Conservation (phyloP, 1,284 basidiomycete species). For the Microbotryomycetes sp. region DNA sequence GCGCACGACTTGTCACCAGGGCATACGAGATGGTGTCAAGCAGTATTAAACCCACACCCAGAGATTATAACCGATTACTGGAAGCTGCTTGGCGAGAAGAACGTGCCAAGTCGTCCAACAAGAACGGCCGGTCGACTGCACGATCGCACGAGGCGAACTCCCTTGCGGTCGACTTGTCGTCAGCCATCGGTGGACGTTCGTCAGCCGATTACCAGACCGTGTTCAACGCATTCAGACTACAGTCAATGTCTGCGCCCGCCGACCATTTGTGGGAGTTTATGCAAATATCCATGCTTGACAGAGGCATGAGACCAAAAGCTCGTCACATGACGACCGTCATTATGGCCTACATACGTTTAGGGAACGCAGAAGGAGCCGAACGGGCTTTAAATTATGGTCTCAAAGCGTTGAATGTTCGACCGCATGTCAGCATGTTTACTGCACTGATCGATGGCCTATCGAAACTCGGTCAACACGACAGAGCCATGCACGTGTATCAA, state of each 20-base stretch:
- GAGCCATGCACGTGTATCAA: conserved; percentile 4
- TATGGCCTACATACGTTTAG: conserved; percentile 26
- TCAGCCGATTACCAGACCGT: not conserved
- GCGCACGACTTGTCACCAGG: conserved; percentile 7
- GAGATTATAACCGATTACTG: conserved; percentile 17
- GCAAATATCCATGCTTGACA: conserved; percentile 27
- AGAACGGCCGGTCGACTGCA: too few relatives aligned
- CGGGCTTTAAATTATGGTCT: conserved; percentile 20
- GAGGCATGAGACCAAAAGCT: conserved; percentile 22
- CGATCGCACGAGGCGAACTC: not conserved
- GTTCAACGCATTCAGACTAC: not conserved
- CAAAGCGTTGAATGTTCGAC: conserved; percentile 20
- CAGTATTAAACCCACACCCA: conserved; percentile 4
- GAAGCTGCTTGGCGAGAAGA: conserved; percentile 15
- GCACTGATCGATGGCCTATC: conserved; percentile 24
- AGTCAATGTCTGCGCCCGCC: not conserved
- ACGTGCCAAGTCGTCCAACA: not conserved
- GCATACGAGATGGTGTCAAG: conserved; percentile 10
- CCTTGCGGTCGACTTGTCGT: not conserved
- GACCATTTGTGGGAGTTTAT: conserved; percentile 32
- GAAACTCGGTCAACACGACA: conserved; percentile 3
- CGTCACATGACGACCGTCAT: conserved; percentile 29
- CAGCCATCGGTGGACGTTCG: too few relatives aligned
- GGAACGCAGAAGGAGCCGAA: conserved; percentile 26
- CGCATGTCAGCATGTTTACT: conserved; percentile 27